Evolutionary conservation across 1,139 yeast species (phyloP), one percentile per base, ranked within the genome.

Genomic region (Zygosaccharomyces sapae): DNA sequence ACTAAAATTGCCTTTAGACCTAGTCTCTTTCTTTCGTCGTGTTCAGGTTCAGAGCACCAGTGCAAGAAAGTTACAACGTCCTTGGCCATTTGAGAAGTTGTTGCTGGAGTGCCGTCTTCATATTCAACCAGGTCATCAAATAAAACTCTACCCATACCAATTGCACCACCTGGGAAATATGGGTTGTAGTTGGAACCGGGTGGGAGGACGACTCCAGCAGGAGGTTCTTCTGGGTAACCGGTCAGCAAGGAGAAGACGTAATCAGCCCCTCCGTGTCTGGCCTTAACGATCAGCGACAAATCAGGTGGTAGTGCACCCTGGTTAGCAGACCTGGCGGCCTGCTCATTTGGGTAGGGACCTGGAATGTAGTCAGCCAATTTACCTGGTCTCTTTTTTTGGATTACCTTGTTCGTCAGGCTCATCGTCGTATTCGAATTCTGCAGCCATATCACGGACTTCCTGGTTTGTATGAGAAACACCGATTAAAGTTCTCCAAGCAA

Each of bases 361-460:
- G 95, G 97, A 63, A 94, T 76, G 74, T 86, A 81, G 73, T 92
- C 99, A 56, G 97, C 90, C 68, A 92, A 80, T 76, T 92, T 94
- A 75, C 99, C 99, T 52, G 95, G 86, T 79, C 98, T 88, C 85
- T 22, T 86, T 89, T 89, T 87, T 87, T 72, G 97, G 96, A 71
- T 87, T 86, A 70, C 98, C 99, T 77, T 90, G 95, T 71, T 92
- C 98, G 80, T 92, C 97, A 47, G 98, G 98, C 74, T 94, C 99
- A 68, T 90, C 97, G 65, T 89, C 97, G 73, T 92, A 92, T 77
- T 92, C 98, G 69, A 86, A 85, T 72, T 89, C 96, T 72, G 87
- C 97, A 62, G 95, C 90, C 84, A 92, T 83, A 33, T 80, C 95
- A 74, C 87, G 86, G 61, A 86, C 97, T 73, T 92, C 99, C 53